Percentiles rank a stretch among this genome's conserved stretches.
phyloP scores from a whole-genome alignment of 1,139 yeast species.

The Barnettozyma hawaiiensis region DNA sequence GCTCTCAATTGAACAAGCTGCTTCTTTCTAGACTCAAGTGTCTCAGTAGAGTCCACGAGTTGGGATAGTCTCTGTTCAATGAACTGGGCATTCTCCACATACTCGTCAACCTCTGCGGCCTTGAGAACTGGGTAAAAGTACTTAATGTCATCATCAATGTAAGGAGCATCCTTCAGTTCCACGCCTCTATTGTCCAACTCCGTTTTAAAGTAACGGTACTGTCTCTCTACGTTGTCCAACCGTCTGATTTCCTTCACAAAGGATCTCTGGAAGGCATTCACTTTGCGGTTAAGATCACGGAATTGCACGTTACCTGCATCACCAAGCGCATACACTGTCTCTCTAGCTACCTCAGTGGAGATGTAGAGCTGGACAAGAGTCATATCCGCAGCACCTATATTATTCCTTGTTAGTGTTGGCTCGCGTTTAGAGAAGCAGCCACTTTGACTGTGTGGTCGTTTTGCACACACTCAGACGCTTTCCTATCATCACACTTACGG shows the following conservation, averaged over 20 bases:
- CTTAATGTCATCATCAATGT: constrained; percentile 35
- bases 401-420: not conserved
- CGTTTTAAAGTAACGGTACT: constrained; percentile 37
- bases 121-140: constrained; percentile 27
- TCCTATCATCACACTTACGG: constrained; percentile 23
- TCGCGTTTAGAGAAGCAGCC: not conserved
- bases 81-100: constrained; percentile 57
- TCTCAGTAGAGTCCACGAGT: constrained; percentile 50
- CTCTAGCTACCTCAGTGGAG: constrained; percentile 87
- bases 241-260: constrained; percentile 77
- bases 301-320: constrained; percentile 81
- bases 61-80: constrained; percentile 55
- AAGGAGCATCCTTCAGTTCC: constrained; percentile 39
- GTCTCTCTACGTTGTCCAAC: constrained; percentile 59
- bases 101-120: constrained; percentile 68
- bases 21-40: constrained; percentile 48
- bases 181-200: constrained; percentile 47
- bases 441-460: too few species aligned
- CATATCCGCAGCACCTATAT: constrained; percentile 83
- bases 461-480: too few species aligned
- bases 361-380: constrained; percentile 84
- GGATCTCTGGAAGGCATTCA: constrained; percentile 80
- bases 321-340: constrained; percentile 78
- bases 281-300: constrained; percentile 75
- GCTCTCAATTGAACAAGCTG: constrained; percentile 59